Conservation (phyloP, 2,329 filamentous ascomycete genomes). For the Neodidymelliopsis sp. region DNA sequence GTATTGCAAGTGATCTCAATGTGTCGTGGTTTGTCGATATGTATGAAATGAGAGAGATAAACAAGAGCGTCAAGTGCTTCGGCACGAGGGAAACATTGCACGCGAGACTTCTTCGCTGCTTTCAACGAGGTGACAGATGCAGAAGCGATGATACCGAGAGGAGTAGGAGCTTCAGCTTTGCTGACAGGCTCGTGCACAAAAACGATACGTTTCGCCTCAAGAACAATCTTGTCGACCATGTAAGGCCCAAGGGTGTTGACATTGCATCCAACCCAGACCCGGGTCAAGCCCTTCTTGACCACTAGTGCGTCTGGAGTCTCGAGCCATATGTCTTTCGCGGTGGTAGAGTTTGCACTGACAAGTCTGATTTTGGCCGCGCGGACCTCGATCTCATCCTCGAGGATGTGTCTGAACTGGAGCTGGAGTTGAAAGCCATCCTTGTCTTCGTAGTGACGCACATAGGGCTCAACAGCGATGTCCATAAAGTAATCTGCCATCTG, state of each 20-base stretch:
- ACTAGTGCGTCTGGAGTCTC: constrained; percentile 57
- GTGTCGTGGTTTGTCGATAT: constrained; percentile 79
- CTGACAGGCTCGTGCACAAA: constrained; percentile 70
- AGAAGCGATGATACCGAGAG: constrained; percentile 57
- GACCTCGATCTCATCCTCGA: constrained; percentile 73
- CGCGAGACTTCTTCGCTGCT: constrained; percentile 58
- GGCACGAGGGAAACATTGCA: constrained; percentile 76
- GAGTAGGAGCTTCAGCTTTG: constrained; percentile 56
- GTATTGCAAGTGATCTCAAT: constrained; percentile 76
- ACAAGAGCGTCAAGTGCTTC: constrained; percentile 74
- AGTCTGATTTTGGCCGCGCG: constrained; percentile 71
- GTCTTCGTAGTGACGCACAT: constrained; percentile 72
- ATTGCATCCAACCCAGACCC: constrained; percentile 59
- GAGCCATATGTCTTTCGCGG: constrained; percentile 72
- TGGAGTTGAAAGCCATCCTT: constrained; percentile 78
- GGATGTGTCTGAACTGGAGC: constrained; percentile 73
- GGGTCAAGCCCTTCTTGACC: constrained; percentile 64
- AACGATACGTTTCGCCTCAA: constrained; percentile 69
- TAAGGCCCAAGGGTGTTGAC: constrained; percentile 74
- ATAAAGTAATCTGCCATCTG: constrained; percentile 78
- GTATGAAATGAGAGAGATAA: constrained; percentile 71
- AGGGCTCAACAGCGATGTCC: constrained; percentile 70
- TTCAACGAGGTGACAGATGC: constrained; percentile 44
- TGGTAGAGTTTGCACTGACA: constrained; percentile 61
- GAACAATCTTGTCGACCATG: constrained; percentile 73